Percentiles rank a stretch among this genome's conserved stretches.
phyloP scores from a whole-genome alignment of 2,329 filamentous ascomycete species.

The Cytospora piceae region DNA sequence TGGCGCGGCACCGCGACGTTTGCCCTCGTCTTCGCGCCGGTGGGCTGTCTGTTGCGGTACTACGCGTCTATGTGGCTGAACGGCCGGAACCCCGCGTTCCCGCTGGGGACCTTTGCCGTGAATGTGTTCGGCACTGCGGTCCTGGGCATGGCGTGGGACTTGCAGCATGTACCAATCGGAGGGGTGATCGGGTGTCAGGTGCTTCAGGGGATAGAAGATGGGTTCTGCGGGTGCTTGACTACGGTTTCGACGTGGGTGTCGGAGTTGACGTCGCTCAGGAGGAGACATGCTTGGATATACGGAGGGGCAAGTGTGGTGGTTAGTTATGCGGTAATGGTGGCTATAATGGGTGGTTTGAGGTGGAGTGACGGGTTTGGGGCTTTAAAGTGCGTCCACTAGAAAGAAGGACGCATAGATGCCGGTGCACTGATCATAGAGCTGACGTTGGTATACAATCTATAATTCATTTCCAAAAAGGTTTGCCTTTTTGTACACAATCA shows the following conservation, averaged over 20 bases:
- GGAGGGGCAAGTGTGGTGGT: slow-evolving; percentile 62
- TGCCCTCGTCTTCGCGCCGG: slow-evolving; percentile 78
- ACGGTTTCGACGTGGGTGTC: slow-evolving; percentile 70
- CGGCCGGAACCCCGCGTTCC: slow-evolving; percentile 66
- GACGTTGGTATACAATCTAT: neutral
- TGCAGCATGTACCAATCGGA: slow-evolving; percentile 67
- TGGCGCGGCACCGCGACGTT: slow-evolving; percentile 82
- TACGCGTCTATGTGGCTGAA: slow-evolving; percentile 76
- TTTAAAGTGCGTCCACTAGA: slow-evolving; percentile 44
- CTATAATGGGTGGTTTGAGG: slow-evolving; percentile 74
- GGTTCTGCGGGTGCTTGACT: slow-evolving; percentile 69
- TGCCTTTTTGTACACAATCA: neutral
- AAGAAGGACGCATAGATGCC: neutral
- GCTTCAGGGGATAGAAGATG: slow-evolving; percentile 66
- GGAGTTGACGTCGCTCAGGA: slow-evolving; percentile 58
- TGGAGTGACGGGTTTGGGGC: slow-evolving; percentile 66
- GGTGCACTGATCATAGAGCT: neutral
- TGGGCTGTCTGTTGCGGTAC: slow-evolving; percentile 77
- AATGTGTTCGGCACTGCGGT: slow-evolving; percentile 79
- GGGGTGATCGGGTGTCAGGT: slow-evolving; percentile 65
- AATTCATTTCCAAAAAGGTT: neutral
- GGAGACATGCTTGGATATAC: slow-evolving; percentile 67
- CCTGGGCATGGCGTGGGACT: slow-evolving; percentile 75
- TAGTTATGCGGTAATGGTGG: slow-evolving; percentile 63
- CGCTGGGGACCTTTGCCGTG: slow-evolving; percentile 81